Evolutionary conservation across 257 asterid species (phyloP).

Genomic region (Nicotiana benthamiana): DNA sequence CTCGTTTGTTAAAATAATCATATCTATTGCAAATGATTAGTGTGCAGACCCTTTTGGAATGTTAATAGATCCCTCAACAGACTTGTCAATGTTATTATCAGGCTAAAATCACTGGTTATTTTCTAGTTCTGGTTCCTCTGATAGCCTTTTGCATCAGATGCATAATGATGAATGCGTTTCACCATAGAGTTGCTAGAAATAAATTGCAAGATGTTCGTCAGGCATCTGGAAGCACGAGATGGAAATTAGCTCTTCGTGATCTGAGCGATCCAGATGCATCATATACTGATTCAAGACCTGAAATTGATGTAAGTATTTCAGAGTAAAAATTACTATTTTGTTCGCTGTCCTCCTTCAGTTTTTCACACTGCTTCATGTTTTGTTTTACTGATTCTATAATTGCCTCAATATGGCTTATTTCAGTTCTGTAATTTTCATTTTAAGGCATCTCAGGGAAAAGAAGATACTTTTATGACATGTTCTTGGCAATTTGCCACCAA

Average conservation of each 20-base stretch:
- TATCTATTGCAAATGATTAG: neutral
- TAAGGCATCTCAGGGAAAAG: neutral
- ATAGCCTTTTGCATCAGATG: conserved; percentile 58
- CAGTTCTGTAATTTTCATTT: neutral
- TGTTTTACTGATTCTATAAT: neutral
- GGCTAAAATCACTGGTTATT: conserved; percentile 47
- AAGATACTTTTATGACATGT: neutral
- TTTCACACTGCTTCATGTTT: neutral
- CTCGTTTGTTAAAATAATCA: neutral
- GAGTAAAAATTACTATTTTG: neutral
- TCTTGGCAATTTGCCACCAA: neutral
- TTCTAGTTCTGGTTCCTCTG: conserved; percentile 59
- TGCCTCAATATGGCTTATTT: neutral
- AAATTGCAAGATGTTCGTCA: conserved; percentile 13
- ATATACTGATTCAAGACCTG: conserved; percentile 28
- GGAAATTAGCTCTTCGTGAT: conserved; percentile 53
- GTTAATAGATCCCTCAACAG: conserved; percentile 23
- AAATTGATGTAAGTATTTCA: conserved; percentile 37
- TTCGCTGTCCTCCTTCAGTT: neutral
- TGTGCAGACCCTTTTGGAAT: neutral
- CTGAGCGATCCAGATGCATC: conserved; percentile 35
- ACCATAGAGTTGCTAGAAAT: conserved; percentile 18
- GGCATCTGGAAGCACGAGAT: conserved; percentile 31
- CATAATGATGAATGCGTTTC: conserved; percentile 32
- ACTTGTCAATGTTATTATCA: conserved; percentile 27